Evolutionary conservation across 2,329 filamentous ascomycete genomes (phyloP), one percentile per base, ranked within the genome.

Genomic region (Cladosporium sphaerospermum): DNA sequence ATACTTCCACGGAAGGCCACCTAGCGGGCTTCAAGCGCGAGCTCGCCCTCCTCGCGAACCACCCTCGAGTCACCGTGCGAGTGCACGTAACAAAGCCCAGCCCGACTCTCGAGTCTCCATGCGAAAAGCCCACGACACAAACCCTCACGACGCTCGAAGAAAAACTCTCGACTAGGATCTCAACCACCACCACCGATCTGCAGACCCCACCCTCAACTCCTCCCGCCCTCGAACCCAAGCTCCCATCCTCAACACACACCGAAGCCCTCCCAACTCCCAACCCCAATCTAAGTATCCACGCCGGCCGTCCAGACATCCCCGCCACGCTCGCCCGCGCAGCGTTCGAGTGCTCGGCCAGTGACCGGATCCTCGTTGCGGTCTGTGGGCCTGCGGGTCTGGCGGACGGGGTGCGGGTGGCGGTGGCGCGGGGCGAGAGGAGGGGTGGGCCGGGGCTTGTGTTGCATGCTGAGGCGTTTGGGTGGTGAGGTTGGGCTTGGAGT

Each of bases 1-100:
- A 54, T 23, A n/a, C 6, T 31, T 7, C 2, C 16, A 18, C 3
- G 9, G n/a, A 19, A 52, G 56, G 42, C 3, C 50, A 53, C 44
- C 62, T 81, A 2, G 69, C 65, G 11, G 83, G 79, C 75, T 80
- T 83, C 55, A 67, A 72, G 1, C 60, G 67, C 3, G 75, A 82
- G 58, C 68, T 84, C 1, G 71, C 73, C 1, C 63, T 69, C 8
- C 70, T 77, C 2, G 60, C 73, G 11, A 59, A 66, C 2, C 74
- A 79, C 42, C 42, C 63, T 65, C 16, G 62, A 71, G 64, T 81
- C 4, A 73, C 78, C 28, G 61, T 81, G 7, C 76, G 70, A 33
- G 66, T 81, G 13, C 79, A 80, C 57, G 66, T 80, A 36, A 81
- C 79, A 33, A 53, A 48, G 31, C 31, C 39, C 16, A 45, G 40